Base-by-base conservation (phyloP, 495 filamentous ascomycete species). In the Penicillium robsamsonii region DNA sequence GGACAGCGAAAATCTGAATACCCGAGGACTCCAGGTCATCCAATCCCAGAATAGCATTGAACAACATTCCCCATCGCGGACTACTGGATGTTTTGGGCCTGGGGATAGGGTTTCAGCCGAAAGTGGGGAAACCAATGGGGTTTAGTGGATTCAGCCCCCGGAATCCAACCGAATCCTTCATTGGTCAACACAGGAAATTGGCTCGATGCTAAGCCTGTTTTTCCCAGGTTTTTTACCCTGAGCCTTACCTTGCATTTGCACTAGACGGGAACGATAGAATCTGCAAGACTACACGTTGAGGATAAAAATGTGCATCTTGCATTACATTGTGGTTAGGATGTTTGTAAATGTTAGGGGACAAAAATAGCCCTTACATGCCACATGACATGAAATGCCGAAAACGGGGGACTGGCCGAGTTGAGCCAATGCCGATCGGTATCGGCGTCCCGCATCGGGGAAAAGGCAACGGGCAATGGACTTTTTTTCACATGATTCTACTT, bases 391-490 rank as follows among this genome's bases (percentile, higher is more conserved):
- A 52, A 44, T 45, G 30, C 56, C 44, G 60, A 37, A 52, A 59
- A 50, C 52, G 55, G 59, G 50, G 25, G 51, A 10, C 46, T 17
- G 4, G 29, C 25, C 43, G 50, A 12, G 15, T 49, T 42, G 38
- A 35, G 50, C 42, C 50, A 44, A 54, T 45, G 18, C 53, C 46
- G 55, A 62, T 58, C 45, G 50, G 55, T 50, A 51, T 58, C 55
- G 55, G 59, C 59, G 44, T 53, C 38, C 59, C 62, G 62, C 53
- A 55, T 65, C 40, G 44, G 50, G 56, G 10, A 48, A 50, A 42
- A 30, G 8, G 17, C 11, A 46, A 25, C 22, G 2, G 44, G 2
- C 38, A 56, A 38, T 51, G 31, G 46, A 8, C 17, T 27, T 10
- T 12, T n/a, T 10, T 31, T 22, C 11, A 12, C 41, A 43, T 43